phyloP scores from a whole-genome alignment of 2,329 filamentous ascomycete genomes.

The Mycosphaerelloides madeirae region DNA sequence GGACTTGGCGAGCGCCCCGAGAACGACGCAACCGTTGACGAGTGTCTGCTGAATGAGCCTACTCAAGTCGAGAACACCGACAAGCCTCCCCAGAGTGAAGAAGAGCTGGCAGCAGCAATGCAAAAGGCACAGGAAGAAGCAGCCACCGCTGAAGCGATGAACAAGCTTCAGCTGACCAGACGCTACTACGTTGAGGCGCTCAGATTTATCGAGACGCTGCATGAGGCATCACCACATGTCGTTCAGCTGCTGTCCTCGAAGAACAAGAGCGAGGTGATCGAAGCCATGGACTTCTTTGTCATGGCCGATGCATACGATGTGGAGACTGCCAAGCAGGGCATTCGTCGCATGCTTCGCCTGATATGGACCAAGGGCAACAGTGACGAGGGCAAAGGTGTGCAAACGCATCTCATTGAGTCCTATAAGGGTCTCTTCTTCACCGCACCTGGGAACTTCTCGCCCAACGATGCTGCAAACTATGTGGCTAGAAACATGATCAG shows the following conservation, averaged over 20 bases:
- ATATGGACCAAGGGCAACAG: conserved; percentile 99
- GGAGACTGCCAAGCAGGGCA: conserved; percentile 85
- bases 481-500: conserved; percentile 99
- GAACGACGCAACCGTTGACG: conserved; percentile 67
- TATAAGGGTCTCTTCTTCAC: conserved; percentile 96
- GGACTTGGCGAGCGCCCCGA: conserved; percentile 64
- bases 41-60: conserved; percentile 77
- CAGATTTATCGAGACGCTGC: conserved; percentile 86
- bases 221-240: conserved; percentile 73
- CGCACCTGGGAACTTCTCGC: conserved; percentile 79
- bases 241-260: conserved; percentile 86
- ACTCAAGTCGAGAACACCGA: conserved; percentile 69
- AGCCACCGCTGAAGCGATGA: conserved; percentile 81
- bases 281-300: conserved; percentile 98
- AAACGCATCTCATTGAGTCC: conserved; percentile 92
- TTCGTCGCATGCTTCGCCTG: conserved; percentile 88
- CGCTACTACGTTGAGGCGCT: conserved; percentile 92
- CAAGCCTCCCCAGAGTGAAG: conserved; percentile 66
- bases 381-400: conserved; percentile 96
- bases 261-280: conserved; percentile 98
- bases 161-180: conserved; percentile 78
- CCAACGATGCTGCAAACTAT: conserved; percentile 90
- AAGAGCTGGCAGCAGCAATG: conserved; percentile 67
- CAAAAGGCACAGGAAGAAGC: conserved; percentile 81
- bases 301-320: conserved; percentile 94